Conservation (phyloP, 441 rosid genomes). For the Corymbia calophylla region DNA sequence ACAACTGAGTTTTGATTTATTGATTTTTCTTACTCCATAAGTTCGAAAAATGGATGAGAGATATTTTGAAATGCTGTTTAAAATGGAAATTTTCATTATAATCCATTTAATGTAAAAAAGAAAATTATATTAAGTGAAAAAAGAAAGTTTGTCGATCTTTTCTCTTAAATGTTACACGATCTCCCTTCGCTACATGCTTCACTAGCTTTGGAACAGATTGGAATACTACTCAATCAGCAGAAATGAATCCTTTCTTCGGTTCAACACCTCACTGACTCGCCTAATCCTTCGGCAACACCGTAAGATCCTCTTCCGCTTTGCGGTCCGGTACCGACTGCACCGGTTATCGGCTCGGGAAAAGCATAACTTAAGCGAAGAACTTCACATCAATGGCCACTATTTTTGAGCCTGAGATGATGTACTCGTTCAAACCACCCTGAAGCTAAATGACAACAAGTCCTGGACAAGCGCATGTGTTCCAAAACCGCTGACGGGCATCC, state of each 20-base stretch:
- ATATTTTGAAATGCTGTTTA: neutral
- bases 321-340: neutral
- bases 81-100: neutral
- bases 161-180: neutral
- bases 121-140: neutral
- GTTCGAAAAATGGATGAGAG: neutral
- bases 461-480: neutral
- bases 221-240: neutral
- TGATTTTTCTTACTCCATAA: neutral
- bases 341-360: neutral
- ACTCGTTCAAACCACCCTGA: neutral
- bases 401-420: neutral
- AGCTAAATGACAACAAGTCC: neutral
- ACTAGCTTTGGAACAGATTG: neutral
- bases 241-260: neutral
- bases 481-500: neutral
- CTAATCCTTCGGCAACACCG: neutral
- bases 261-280: neutral
- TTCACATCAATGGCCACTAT: neutral
- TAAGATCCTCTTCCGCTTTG: neutral
- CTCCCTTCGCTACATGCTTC: neutral
- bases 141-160: neutral
- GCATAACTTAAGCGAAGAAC: neutral
- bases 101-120: neutral
- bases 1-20: neutral